phyloP scores from a whole-genome alignment of 257 asterid genomes.

The Apocynum venetum region DNA sequence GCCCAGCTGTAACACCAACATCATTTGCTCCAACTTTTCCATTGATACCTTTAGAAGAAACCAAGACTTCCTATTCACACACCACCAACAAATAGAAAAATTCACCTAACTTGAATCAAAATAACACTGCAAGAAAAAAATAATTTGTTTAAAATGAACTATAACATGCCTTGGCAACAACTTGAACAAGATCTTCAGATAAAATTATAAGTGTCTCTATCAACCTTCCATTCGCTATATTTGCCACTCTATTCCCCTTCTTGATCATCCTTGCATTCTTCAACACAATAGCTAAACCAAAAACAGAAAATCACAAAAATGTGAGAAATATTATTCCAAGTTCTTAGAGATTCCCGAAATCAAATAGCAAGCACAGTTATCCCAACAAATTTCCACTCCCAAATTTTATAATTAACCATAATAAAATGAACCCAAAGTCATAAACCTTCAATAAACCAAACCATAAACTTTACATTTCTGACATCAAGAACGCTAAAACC shows the following conservation, averaged over 20 bases:
- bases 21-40: conserved; percentile 37
- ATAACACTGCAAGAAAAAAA: conserved; percentile 4
- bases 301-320: conserved; percentile 17
- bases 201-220: conserved; percentile 71
- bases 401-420: not conserved
- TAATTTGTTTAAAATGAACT: not conserved
- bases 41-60: conserved; percentile 50
- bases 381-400: not conserved
- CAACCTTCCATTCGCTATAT: conserved; percentile 50
- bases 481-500: not conserved
- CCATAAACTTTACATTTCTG: not conserved
- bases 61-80: conserved; percentile 46
- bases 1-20: conserved; percentile 31
- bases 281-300: conserved; percentile 68
- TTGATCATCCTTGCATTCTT: conserved; percentile 72
- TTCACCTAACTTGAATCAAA: conserved; percentile 1
- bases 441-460: not conserved
- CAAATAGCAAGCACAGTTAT: not conserved
- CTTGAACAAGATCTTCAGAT: conserved; percentile 77
- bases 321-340: not conserved
- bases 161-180: conserved; percentile 72
- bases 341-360: not conserved
- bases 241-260: conserved; percentile 53
- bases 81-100: conserved; percentile 12
- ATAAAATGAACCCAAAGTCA: conserved; percentile 2